Evolutionary conservation across 2,329 filamentous ascomycete genomes (phyloP).

Genomic region (Talaromyces sp.): DNA sequence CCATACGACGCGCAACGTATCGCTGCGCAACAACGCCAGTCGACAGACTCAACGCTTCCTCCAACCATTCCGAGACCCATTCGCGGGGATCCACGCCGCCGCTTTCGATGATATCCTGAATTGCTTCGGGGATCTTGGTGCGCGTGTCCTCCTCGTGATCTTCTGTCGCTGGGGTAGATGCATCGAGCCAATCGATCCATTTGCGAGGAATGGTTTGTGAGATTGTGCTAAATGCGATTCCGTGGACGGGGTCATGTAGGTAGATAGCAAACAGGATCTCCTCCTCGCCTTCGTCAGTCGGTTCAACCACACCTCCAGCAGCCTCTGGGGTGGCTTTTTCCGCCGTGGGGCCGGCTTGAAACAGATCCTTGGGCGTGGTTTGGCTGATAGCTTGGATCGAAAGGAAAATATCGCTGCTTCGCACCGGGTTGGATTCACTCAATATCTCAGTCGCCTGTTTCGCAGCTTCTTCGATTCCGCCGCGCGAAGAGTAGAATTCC

Average conservation of each 20-base stretch:
- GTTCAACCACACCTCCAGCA: conserved; percentile 35
- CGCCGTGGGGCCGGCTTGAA: conserved; percentile 56
- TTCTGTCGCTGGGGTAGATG: conserved; percentile 50
- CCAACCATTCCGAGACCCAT: conserved; percentile 97
- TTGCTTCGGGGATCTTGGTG: conserved; percentile 68
- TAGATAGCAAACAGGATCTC: conserved; percentile 75
- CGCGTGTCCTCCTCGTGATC: conserved; percentile 40
- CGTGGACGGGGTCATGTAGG: conserved; percentile 82
- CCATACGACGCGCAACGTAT: conserved; percentile 94
- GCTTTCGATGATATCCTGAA: conserved; percentile 73
- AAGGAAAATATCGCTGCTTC: conserved; percentile 92
- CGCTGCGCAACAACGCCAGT: conserved; percentile 88
- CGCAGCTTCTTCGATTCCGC: conserved; percentile 77
- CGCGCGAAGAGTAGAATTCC: conserved; percentile 77
- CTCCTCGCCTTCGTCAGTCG: conserved; percentile 47
- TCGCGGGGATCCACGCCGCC: conserved; percentile 86
- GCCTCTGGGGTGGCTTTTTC: conserved; percentile 30
- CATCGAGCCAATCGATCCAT: conserved; percentile 92
- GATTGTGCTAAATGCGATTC: conserved; percentile 79
- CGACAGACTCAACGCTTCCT: conserved; percentile 75
- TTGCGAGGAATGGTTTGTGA: conserved; percentile 79
- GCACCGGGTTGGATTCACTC: conserved; percentile 81
- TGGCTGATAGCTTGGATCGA: conserved; percentile 84
- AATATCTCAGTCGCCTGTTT: conserved; percentile 75
- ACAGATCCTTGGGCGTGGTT: conserved; percentile 64